A percentile compares a stretch with the other conserved stretches of the same genome.
Evolutionary conservation across 768 basidiomycete species (phyloP).

Genomic region (Tulasnella sp.): DNA sequence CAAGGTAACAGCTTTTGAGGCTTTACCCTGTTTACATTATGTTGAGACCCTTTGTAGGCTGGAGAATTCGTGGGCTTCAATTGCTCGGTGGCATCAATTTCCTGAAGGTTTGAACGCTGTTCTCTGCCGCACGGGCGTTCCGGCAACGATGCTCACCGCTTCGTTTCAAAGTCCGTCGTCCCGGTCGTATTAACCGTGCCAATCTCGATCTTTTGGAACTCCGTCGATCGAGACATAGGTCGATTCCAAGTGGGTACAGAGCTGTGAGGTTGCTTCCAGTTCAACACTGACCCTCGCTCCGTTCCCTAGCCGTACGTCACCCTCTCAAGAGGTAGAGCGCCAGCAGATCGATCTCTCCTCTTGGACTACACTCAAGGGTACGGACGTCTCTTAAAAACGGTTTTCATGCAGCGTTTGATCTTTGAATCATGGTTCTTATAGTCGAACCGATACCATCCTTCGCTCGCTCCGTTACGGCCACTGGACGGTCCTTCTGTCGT

Average conservation of each 20-base stretch:
- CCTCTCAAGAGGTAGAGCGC: constrained; percentile 56
- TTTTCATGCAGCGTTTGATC: constrained; percentile 38
- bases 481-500: constrained; percentile 57
- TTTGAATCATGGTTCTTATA: constrained; percentile 39
- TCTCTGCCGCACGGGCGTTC: background rate
- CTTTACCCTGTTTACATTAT: no score
- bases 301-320: constrained; percentile 61
- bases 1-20: no score
- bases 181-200: constrained; percentile 59
- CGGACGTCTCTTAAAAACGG: constrained; percentile 13
- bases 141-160: background rate
- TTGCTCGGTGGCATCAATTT: constrained; percentile 48
- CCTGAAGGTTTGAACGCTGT: constrained; percentile 46
- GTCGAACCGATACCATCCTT: constrained; percentile 52
- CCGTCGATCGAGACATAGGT: constrained; percentile 58
- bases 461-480: constrained; percentile 58
- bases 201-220: constrained; percentile 54
- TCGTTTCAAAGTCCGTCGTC: constrained; percentile 53
- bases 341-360: constrained; percentile 63
- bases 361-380: constrained; percentile 61
- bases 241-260: constrained; percentile 57
- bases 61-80: background rate
- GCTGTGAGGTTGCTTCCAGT: background rate
- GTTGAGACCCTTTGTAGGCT: background rate
- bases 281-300: background rate